Percentiles rank a stretch among this genome's conserved stretches.
Evolutionary conservation across 331 rosid genomes (phyloP).

Genomic region (Dryas integrifolia): DNA sequence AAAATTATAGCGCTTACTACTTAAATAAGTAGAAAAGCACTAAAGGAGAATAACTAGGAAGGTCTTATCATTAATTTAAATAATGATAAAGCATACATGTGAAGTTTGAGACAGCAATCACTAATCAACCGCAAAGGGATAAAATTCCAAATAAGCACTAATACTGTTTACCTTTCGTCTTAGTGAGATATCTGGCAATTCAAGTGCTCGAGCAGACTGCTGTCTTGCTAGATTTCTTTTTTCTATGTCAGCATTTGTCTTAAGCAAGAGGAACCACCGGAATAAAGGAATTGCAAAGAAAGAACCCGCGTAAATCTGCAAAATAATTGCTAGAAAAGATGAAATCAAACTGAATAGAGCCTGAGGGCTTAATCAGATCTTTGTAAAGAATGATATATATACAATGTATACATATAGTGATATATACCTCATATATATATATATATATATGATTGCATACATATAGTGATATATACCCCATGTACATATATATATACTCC

Average conservation of each 20-base stretch:
- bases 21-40: background rate
- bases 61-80: background rate
- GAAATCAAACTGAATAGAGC: conserved; percentile 11
- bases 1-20: background rate
- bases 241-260: conserved; percentile 68
- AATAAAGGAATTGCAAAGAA: conserved; percentile 95
- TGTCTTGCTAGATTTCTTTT: conserved; percentile 78
- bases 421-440: no score
- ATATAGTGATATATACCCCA: no score
- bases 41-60: background rate
- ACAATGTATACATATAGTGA: no score
- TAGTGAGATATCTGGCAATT: conserved; percentile 72
- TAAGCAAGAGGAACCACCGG: conserved; percentile 68
- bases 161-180: conserved; percentile 71
- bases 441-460: no score
- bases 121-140: background rate
- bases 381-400: background rate
- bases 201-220: conserved; percentile 66
- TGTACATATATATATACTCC: no score
- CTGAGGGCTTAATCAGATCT: conserved; percentile 15
- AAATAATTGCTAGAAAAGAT: conserved; percentile 25
- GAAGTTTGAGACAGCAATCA: conserved; percentile 1
- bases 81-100: background rate
- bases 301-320: conserved; percentile 98
- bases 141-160: conserved; percentile 12